Conservation (phyloP, 352 stramenopile species). For the Aphanomyces cochlioides region DNA sequence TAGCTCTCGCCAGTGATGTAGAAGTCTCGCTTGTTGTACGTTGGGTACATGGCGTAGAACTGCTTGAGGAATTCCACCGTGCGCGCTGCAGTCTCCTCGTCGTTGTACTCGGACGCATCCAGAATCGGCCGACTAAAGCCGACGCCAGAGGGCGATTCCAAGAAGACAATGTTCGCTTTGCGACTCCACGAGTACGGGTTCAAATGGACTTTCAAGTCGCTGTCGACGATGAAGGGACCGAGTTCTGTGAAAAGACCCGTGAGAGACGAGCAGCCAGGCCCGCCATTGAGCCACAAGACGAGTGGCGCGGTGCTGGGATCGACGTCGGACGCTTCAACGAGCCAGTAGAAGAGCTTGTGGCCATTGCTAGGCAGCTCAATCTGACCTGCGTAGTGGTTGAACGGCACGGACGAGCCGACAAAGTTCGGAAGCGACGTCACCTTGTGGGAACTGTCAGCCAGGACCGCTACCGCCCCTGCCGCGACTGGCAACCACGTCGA, state of each 20-base stretch:
- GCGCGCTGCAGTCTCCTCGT: conserved; percentile 46
- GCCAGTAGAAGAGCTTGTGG: conserved; percentile 58
- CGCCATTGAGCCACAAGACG: conserved; percentile 90
- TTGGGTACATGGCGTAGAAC: conserved; percentile 77
- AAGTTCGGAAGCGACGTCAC: conserved; percentile 50
- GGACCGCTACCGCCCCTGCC: too few species aligned
- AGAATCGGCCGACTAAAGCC: conserved; percentile 63
- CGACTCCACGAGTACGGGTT: conserved; percentile 86
- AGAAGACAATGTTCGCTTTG: conserved; percentile 81
- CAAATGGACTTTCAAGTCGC: conserved; percentile 45
- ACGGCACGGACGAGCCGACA: conserved; percentile 38
- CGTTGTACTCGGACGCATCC: conserved; percentile 48
- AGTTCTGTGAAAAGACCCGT: conserved; percentile 80
- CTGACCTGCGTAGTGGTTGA: conserved; percentile 55
- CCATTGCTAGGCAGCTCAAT: conserved; percentile 43
- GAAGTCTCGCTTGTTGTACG: conserved; percentile 60
- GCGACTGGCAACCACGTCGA: too few species aligned
- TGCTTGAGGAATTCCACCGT: conserved; percentile 54
- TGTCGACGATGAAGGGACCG: conserved; percentile 52
- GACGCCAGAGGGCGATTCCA: conserved; percentile 83
- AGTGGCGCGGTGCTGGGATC: conserved; percentile 60
- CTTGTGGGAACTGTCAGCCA: conserved; percentile 32
- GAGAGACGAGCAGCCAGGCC: conserved; percentile 75
- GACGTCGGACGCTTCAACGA: conserved; percentile 43
- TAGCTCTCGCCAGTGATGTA: conserved; percentile 87